Conservation (phyloP, 2,329 filamentous ascomycete species). For the Cordyceps javanica region DNA sequence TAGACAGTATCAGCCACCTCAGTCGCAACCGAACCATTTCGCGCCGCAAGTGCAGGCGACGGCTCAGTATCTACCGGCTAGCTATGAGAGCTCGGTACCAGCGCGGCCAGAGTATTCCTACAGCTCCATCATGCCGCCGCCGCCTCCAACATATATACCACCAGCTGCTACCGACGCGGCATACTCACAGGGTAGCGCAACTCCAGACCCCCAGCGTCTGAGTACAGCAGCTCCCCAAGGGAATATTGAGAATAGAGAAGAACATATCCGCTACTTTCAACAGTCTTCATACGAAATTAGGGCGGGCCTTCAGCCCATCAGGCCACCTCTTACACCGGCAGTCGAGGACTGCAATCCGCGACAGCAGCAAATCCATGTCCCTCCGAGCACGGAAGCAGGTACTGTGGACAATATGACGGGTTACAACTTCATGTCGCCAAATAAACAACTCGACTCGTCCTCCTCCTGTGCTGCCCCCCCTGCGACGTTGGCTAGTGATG, state of each 20-base stretch:
- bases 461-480: background rate
- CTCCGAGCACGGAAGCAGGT: too few relatives aligned
- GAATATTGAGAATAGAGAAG: background rate
- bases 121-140: slow-evolving; percentile 4
- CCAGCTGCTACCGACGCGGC: background rate
- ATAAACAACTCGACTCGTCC: too few relatives aligned
- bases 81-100: background rate
- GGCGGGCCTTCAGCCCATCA: background rate
- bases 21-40: background rate
- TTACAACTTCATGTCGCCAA: too few relatives aligned
- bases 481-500: too few relatives aligned
- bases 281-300: background rate
- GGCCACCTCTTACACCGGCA: background rate
- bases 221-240: background rate
- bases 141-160: slow-evolving; percentile 1
- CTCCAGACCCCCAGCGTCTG: background rate
- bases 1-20: background rate
- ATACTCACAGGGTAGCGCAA: background rate
- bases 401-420: too few relatives aligned
- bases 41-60: background rate
- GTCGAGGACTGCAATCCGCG: too few relatives aligned
- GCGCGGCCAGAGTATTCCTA: background rate
- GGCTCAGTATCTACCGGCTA: background rate
- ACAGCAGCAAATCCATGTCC: background rate
- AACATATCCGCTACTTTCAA: background rate